Conservation (phyloP, 306 rosid species). For the Medicago truncatula region MtrunA17r5.0-ANR NC_053045.1:8646501-8647000, state of each 20-base stretch:
- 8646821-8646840: constrained; percentile 64
- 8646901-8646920: constrained; percentile 63
- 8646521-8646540: constrained; percentile 49
- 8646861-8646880: constrained; percentile 1
- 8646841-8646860: neutral
- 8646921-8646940: neutral
- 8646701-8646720: constrained; percentile 52
- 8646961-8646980: neutral
- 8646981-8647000: neutral
- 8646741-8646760: constrained; percentile 60
- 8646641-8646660: constrained; percentile 63
- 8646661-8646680: constrained; percentile 64
- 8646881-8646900: constrained; percentile 44
- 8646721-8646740: constrained; percentile 67
- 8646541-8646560: constrained; percentile 54
- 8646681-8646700: constrained; percentile 67
- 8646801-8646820: constrained; percentile 44
- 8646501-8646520: constrained; percentile 43
- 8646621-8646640: constrained; percentile 70
- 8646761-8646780: constrained; percentile 48
- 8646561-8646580: constrained; percentile 62
- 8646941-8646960: neutral
- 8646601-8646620: constrained; percentile 47
- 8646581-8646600: constrained; percentile 71
- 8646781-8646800: constrained; percentile 1